These are phyloP conservation scores for Teunomyces atbi DNA, from an alignment of 805 yeast genomes.

Conservation along the genomic window DNA sequence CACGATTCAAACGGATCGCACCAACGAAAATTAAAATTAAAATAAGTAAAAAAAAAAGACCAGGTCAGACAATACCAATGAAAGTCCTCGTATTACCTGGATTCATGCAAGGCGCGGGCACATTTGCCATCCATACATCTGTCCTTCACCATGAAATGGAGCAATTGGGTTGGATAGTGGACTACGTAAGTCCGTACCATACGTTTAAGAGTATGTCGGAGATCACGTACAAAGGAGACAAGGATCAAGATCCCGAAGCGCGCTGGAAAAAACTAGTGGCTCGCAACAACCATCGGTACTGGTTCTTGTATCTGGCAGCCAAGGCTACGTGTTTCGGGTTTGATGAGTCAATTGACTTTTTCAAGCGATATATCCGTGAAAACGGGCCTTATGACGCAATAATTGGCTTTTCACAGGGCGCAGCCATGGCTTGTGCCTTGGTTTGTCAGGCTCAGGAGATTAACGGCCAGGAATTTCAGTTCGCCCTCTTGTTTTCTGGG, in stretches of 20 bases:
- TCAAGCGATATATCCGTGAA: slow-evolving; percentile 25
- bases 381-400: slow-evolving; percentile 44
- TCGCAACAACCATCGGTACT: slow-evolving; percentile 28
- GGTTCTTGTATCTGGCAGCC: slow-evolving; percentile 32
- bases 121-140: not conserved
- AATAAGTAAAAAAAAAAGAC: not conserved
- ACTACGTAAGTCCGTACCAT: not conserved
- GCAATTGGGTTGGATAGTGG: not conserved
- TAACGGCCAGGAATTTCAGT: slow-evolving; percentile 22
- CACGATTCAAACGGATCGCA: not conserved
- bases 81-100: slow-evolving; percentile 3
- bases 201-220: slow-evolving; percentile 12
- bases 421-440: slow-evolving; percentile 34
- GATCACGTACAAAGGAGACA: slow-evolving; percentile 28
- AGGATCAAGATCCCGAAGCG: slow-evolving; percentile 22
- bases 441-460: slow-evolving; percentile 21
- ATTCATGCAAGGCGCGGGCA: slow-evolving; percentile 1
- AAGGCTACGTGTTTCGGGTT: slow-evolving; percentile 26
- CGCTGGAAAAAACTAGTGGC: slow-evolving; percentile 33
- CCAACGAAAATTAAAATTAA: not conserved
- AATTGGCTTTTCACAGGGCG: slow-evolving; percentile 45
- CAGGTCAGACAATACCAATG: not conserved
- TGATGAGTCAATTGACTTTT: slow-evolving; percentile 23
- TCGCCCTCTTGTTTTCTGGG: slow-evolving; percentile 33
- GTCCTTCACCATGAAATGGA: not conserved